Conservation (phyloP, 2,329 filamentous ascomycete genomes). For the Aspergillus thermomutatus region DNA sequence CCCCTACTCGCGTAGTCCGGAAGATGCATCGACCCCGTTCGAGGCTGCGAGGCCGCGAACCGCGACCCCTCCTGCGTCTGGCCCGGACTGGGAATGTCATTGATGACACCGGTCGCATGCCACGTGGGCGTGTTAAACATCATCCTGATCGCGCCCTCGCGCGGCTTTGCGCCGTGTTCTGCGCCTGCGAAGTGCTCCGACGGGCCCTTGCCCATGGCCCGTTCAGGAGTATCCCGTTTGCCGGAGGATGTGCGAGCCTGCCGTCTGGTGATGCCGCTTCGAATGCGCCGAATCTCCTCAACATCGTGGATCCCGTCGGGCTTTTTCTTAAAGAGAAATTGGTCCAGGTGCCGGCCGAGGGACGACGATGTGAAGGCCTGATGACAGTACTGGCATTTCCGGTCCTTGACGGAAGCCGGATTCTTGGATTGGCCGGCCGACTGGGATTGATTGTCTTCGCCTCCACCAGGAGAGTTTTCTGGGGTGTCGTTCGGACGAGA, state of each 20-base stretch:
- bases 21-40: constrained; percentile 26
- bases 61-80: constrained; percentile 40
- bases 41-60: constrained; percentile 31
- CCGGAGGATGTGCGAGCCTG: constrained; percentile 68
- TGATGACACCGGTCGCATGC: constrained; percentile 76
- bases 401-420: constrained; percentile 69
- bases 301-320: constrained; percentile 90
- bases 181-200: constrained; percentile 30
- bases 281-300: constrained; percentile 78
- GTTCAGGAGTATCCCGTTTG: constrained; percentile 61
- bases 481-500: constrained; percentile 33
- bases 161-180: constrained; percentile 34
- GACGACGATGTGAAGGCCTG: constrained; percentile 92
- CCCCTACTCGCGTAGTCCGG: constrained; percentile 60
- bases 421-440: constrained; percentile 24
- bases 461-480: constrained; percentile 37
- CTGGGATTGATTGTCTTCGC: constrained; percentile 29
- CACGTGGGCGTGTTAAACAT: constrained; percentile 64
- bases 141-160: constrained; percentile 40
- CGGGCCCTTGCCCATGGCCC: constrained; percentile 46
- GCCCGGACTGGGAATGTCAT: constrained; percentile 60
- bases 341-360: constrained; percentile 85
- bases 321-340: constrained; percentile 92
- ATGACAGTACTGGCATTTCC: constrained; percentile 80
- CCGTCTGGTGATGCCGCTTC: constrained; percentile 80